Evolutionary conservation across 164 flowering plant species (phyloP), one percentile per base, ranked within the genome.

Genomic region (Houttuynia cordata): DNA sequence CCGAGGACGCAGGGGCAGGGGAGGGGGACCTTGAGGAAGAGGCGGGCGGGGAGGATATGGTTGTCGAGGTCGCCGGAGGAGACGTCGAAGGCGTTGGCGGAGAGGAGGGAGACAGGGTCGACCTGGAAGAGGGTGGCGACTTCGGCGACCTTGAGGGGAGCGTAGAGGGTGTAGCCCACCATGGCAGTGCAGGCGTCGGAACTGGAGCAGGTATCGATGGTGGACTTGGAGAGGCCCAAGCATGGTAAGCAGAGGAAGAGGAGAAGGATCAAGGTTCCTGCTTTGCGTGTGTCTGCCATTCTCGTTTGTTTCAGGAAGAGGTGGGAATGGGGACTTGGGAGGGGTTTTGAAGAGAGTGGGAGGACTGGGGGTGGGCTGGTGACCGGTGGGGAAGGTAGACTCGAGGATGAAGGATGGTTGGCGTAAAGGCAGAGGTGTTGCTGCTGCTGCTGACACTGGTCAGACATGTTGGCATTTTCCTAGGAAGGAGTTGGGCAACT

Each of bases 101-200:
- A 70, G 63, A 91, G 82, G 60, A 91, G 79, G 7, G 87, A 39
- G 39, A 86, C 67, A 24, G 96, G 87, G 72, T 91, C 96, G 51
- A 86, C 67, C 54, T 78, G 73, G 76, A 91, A 91, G 72, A 86
- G 94, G 40, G 92, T 64, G 3, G 94, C 83, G 3, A 91, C 77
- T 62, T 91, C 88, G 9, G 97, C 78, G 65, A 91, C 94, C 64
- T 91, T 91, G 69, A 88, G 88, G 77, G 85, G 88, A 0, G 96
- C 84, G 87, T 85, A 85, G 62, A 91, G 84, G 0, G 83, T 86
- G 86, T 91, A 91, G 12, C 87, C 94, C 20, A 83, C 71, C 61
- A 88, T 56, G 52, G 97, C 80, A 63, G 78, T 76, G 83, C 97
- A 91, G 15, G 88, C 59, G 60, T 84, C 84, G 49, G 85, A 71